A percentile compares a stretch with the other conserved stretches of the same genome.
Conservation (phyloP, 306 rosid genomes). For the Rubus parviflorus region DNA sequence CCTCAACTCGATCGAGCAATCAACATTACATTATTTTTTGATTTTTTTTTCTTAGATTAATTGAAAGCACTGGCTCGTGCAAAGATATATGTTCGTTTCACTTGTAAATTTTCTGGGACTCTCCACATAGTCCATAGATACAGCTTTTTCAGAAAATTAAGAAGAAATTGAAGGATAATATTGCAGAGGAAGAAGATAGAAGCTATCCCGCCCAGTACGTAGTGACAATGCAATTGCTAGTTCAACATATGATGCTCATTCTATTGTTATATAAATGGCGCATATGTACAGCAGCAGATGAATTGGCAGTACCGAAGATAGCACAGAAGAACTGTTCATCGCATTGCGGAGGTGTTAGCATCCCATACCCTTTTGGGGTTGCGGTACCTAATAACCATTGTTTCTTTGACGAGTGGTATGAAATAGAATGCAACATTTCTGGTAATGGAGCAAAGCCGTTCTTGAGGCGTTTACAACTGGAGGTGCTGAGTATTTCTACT, state of each 20-base stretch:
- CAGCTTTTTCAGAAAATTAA: too few species aligned
- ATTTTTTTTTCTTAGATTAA: too few species aligned
- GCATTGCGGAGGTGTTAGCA: background rate
- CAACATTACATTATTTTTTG: too few species aligned
- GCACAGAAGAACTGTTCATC: background rate
- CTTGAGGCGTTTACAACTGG: background rate
- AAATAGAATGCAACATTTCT: background rate
- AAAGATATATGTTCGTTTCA: too few species aligned
- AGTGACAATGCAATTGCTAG: background rate
- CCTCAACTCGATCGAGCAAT: too few species aligned
- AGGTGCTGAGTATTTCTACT: background rate
- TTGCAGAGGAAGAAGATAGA: too few species aligned
- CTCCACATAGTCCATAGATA: too few species aligned
- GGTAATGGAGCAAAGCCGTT: background rate
- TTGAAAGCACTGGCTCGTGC: too few species aligned
- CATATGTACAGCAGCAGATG: background rate
- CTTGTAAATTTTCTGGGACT: too few species aligned
- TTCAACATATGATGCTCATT: background rate
- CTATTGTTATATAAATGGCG: background rate
- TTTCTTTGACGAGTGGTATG: background rate
- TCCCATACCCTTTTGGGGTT: slow-evolving; percentile 12
- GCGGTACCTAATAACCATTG: slow-evolving; percentile 8
- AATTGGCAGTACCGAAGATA: background rate
- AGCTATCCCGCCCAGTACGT: too few species aligned
- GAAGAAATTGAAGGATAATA: too few species aligned